A percentile compares a stretch with the other conserved stretches of the same genome.
phyloP scores from a whole-genome alignment of 2,329 filamentous ascomycete species.

The Stenocarpella maydis region DNA sequence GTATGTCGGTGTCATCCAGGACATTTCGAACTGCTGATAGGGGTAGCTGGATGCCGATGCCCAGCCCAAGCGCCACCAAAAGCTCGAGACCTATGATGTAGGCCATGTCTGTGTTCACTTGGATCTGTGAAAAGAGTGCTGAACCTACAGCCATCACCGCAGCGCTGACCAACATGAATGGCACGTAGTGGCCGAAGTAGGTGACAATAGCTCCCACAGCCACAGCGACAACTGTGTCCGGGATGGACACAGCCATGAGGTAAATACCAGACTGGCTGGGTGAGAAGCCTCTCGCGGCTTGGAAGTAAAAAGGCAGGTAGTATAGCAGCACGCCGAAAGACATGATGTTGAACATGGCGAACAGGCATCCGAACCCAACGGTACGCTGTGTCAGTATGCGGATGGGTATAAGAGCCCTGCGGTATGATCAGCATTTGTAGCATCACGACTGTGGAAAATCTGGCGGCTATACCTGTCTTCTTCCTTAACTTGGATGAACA shows the following conservation, averaged over 20 bases:
- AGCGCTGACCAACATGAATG: neutral
- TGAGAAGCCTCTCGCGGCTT: neutral
- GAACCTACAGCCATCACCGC: neutral
- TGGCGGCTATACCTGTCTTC: neutral
- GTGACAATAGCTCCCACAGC: neutral
- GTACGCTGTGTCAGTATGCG: slow-evolving; percentile 4
- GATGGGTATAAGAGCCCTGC: neutral
- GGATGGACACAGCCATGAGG: neutral
- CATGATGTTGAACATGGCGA: neutral
- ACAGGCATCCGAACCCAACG: slow-evolving; percentile 2
- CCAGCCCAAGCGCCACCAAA: neutral
- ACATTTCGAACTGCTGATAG: slow-evolving; percentile 6
- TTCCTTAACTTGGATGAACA: slow-evolving; percentile 4
- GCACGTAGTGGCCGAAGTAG: neutral
- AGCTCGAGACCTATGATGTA: neutral
- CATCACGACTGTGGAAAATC: neutral
- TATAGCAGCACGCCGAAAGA: neutral
- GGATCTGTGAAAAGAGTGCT: neutral
- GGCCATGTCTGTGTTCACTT: neutral
- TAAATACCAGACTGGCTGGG: neutral
- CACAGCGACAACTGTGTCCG: neutral
- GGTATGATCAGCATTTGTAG: neutral
- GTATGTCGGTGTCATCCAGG: neutral
- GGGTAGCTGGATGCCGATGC: neutral
- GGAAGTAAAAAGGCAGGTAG: slow-evolving; percentile 10